Percentiles rank a stretch among this genome's conserved stretches.
phyloP scores from a whole-genome alignment of 805 yeast species.

The Priceomyces medius region DNA sequence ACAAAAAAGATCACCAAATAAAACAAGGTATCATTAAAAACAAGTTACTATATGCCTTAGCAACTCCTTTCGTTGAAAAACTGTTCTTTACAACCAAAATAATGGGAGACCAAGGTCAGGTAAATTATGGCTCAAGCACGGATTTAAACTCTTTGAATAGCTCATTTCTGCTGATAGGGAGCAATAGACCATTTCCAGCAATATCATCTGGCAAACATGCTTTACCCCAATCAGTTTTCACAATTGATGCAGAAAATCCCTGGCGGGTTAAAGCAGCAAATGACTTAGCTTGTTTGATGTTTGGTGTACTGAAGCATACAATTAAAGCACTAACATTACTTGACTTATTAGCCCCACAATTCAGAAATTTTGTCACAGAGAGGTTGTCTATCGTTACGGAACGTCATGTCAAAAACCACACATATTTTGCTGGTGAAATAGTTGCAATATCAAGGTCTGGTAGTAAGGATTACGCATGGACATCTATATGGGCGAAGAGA shows the following conservation, averaged over 20 bases:
- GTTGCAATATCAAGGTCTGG: conserved; percentile 75
- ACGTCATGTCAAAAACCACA: conserved; percentile 29
- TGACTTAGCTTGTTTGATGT: conserved; percentile 83
- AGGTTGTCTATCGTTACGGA: conserved; percentile 34
- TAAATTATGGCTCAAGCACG: conserved; percentile 31
- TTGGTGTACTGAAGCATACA: conserved; percentile 72
- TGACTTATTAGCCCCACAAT: conserved; percentile 77
- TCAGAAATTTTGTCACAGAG: conserved; percentile 65
- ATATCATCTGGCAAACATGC: conserved; percentile 68
- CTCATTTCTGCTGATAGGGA: conserved; percentile 10
- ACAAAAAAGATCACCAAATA: conserved; percentile 21
- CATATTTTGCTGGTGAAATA: conserved; percentile 79
- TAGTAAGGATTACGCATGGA: conserved; percentile 65
- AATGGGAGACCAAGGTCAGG: conserved; percentile 12
- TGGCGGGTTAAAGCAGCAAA: conserved; percentile 83
- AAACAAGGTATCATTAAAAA: conserved; percentile 44
- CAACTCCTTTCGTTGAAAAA: conserved; percentile 62
- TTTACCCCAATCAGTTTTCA: conserved; percentile 80
- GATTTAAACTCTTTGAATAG: conserved; percentile 28
- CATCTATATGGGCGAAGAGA: conserved; percentile 87
- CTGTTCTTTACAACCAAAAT: conserved; percentile 26
- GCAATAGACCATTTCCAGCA: conserved; percentile 56
- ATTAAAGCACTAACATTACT: conserved; percentile 62
- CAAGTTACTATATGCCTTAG: conserved; percentile 58
- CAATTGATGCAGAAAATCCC: conserved; percentile 71